phyloP scores from a whole-genome alignment of 2,329 filamentous ascomycete genomes.

The Alternaria postmessia region DNA sequence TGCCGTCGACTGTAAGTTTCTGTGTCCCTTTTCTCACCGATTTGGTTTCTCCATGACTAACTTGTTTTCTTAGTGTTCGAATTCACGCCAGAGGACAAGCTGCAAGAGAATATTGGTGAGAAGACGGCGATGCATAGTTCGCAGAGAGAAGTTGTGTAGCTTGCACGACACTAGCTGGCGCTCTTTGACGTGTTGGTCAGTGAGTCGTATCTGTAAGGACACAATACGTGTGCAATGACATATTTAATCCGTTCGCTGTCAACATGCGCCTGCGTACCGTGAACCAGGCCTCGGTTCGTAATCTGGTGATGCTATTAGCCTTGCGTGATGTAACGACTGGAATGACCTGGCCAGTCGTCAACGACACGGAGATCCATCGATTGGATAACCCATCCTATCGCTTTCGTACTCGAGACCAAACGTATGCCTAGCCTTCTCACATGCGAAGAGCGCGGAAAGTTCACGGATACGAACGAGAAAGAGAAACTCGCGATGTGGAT shows the following conservation, averaged over 20 bases:
- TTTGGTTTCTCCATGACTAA: slow-evolving; percentile 6
- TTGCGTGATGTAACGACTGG: not conserved
- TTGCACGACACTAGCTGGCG: not conserved
- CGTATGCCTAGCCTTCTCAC: not conserved
- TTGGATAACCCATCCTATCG: not conserved
- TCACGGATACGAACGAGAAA: not conserved
- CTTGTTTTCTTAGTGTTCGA: slow-evolving; percentile 21
- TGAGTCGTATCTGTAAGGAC: not conserved
- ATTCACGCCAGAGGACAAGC: slow-evolving; percentile 17
- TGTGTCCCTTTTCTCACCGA: not conserved
- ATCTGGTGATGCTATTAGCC: not conserved
- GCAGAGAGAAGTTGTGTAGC: not conserved
- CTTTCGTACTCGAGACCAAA: not conserved
- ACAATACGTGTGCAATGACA: not conserved
- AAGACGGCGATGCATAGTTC: not conserved
- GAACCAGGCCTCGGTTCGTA: not conserved
- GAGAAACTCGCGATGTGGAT: not conserved
- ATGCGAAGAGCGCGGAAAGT: too few species aligned
- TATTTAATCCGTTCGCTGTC: not conserved
- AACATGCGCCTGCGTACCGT: not conserved
- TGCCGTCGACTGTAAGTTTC: slow-evolving; percentile 21
- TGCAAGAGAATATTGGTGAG: slow-evolving; percentile 2
- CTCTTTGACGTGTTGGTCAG: not conserved
- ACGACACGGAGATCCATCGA: not conserved
- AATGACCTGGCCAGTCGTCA: not conserved